These are phyloP conservation scores for Cryphonectria radicalis DNA, from an alignment of 2,329 filamentous ascomycete species.

Conservation along the genomic window DNA sequence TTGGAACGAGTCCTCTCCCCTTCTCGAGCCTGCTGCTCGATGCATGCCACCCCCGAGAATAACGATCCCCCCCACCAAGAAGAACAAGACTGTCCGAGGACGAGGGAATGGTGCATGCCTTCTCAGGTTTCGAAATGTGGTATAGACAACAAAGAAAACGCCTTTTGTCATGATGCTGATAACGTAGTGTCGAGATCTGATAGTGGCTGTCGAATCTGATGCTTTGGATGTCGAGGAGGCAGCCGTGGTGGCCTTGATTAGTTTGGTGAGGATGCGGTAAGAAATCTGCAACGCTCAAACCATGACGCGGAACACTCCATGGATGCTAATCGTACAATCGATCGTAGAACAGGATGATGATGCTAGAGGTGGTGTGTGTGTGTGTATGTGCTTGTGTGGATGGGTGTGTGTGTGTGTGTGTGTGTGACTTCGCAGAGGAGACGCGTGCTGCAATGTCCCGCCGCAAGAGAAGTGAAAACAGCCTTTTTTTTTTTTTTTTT, in stretches of 20 bases:
- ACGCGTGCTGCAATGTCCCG: conserved; percentile 18
- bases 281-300: conserved; percentile 22
- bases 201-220: conserved; percentile 18
- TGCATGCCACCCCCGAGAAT: not conserved
- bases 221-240: conserved; percentile 19
- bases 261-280: conserved; percentile 12
- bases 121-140: not conserved
- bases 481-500: too few species aligned
- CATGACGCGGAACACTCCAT: conserved; percentile 17
- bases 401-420: not conserved
- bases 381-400: not conserved
- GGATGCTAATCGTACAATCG: conserved; percentile 29
- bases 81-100: not conserved
- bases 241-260: conserved; percentile 4
- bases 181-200: conserved; percentile 7
- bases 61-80: not conserved
- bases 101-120: not conserved
- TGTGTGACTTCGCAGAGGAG: not conserved
- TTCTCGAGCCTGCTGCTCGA: not conserved
- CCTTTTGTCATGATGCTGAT: conserved; percentile 26
- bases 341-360: conserved; percentile 23
- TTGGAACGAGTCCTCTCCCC: not conserved
- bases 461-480: conserved; percentile 14
- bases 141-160: conserved; percentile 14
- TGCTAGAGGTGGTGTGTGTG: conserved; percentile 1